Evolutionary conservation across 768 basidiomycete genomes (phyloP).

Genomic region (Pluteus cervinus): DNA sequence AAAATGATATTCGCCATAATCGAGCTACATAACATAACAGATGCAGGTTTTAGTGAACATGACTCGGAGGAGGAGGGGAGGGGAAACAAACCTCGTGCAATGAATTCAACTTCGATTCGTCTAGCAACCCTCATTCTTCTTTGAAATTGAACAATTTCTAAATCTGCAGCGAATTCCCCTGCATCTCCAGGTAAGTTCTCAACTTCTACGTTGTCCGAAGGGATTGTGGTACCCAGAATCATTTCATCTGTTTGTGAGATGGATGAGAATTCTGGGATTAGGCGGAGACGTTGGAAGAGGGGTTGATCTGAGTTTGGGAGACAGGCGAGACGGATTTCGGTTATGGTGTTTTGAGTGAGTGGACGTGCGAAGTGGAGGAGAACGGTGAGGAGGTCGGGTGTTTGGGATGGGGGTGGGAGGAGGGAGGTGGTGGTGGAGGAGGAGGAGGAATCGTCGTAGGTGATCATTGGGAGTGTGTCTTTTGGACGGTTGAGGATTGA

Average conservation of each 20-base stretch:
- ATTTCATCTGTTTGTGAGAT: slow-evolving; percentile 50
- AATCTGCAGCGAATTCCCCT: slow-evolving; percentile 47
- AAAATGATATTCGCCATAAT: slow-evolving; percentile 50
- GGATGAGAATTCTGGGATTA: slow-evolving; percentile 45
- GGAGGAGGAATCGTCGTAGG: too few relatives aligned
- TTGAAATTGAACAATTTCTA: slow-evolving; percentile 55
- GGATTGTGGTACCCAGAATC: slow-evolving; percentile 35
- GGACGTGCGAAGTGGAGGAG: slow-evolving; percentile 50
- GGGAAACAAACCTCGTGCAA: slow-evolving; percentile 41
- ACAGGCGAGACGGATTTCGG: slow-evolving; percentile 65
- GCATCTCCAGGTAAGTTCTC: slow-evolving; percentile 43
- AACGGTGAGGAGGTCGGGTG: slow-evolving; percentile 38
- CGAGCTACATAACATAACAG: slow-evolving; percentile 30
- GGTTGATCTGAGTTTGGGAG: slow-evolving; percentile 54
- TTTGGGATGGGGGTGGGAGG: slow-evolving; percentile 20
- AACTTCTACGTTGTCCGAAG: slow-evolving; percentile 50
- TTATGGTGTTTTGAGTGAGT: slow-evolving; percentile 33
- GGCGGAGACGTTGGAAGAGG: slow-evolving; percentile 53
- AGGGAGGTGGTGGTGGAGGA: too few relatives aligned
- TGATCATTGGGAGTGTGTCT: too few relatives aligned
- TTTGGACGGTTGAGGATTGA: slow-evolving; percentile 55
- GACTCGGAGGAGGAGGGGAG: neutral
- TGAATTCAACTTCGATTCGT: slow-evolving; percentile 54
- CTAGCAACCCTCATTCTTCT: slow-evolving; percentile 65
- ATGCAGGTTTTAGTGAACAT: neutral